Evolutionary conservation across 805 yeast genomes (phyloP), one percentile per base, ranked within the genome.

Genomic region (Lipomyces sp.): DNA sequence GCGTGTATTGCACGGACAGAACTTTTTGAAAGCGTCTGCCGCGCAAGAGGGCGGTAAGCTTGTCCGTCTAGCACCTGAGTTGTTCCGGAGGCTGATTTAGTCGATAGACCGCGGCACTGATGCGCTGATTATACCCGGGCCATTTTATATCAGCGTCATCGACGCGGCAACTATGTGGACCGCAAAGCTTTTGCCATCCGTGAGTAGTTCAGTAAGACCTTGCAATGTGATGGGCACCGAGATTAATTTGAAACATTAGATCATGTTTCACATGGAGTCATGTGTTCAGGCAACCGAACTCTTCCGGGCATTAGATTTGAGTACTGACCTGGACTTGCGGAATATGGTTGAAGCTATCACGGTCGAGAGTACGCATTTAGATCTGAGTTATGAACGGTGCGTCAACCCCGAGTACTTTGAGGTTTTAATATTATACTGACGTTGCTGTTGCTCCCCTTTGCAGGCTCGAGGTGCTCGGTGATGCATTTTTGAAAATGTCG

Each of bases 401-500:
- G 4, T 5, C 1, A 5, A 21, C 29, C 23, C 16, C 13, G 32
- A 7, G 13, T 4, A 16, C 11, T n/a, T n/a, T n/a, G n/a, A n/a
- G n/a, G n/a, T n/a, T n/a, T n/a, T n/a, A n/a, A n/a, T n/a, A n/a
- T n/a, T n/a, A n/a, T 2, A n/a, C 13, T 38, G 14, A 21, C 11
- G 3, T 23, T 38, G 23, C 14, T 14, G 1, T n/a, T n/a, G n/a
- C n/a, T n/a, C n/a, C 14, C 40, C 13, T 38, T 2, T 13, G 5
- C 23, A 38, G 40, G n/a, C 24, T 39, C 13, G 50, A 47, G 39
- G 39, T 47, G 14, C 38, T 33, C 22, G 50, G 50, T 19, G 50
- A 47, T 22, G 35, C 41, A 3, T 47, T 47, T 28, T 23, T 47
- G 26, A 47, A 47, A 22, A n/a, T 35, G 22, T 24, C 32, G 31